These are phyloP conservation scores for Oenanthe javanica DNA, from an alignment of 140 eudicot genomes.

Conservation along the genomic window DNA sequence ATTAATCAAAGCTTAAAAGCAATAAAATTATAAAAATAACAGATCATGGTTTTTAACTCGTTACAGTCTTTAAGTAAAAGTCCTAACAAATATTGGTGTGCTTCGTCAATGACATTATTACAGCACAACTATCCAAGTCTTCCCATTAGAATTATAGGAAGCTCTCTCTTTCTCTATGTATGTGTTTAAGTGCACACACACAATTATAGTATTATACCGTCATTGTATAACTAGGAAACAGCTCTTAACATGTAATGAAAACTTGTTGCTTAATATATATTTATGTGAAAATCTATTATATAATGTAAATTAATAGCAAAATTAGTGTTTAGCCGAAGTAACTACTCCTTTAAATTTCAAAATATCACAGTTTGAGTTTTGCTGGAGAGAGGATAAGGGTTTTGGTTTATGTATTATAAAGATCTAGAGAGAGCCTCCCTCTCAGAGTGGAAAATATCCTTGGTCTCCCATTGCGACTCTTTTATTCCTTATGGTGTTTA, in stretches of 20 bases:
- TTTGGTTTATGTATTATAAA: background rate
- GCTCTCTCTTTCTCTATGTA: background rate
- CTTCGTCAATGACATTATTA: background rate
- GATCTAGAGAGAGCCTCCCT: background rate
- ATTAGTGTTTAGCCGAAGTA: background rate
- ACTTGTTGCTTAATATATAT: background rate
- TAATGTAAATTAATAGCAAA: background rate
- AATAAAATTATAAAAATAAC: background rate
- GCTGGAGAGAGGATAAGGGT: background rate
- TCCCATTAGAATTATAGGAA: background rate
- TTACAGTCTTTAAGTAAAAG: background rate
- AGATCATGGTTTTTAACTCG: background rate
- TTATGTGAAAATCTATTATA: background rate
- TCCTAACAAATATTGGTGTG: background rate
- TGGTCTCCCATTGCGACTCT: no score
- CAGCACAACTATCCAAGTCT: background rate
- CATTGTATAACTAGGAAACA: background rate
- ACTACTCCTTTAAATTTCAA: background rate
- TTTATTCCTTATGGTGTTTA: no score
- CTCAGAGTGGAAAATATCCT: no score
- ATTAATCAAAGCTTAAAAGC: background rate
- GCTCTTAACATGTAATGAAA: background rate
- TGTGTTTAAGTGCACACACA: background rate
- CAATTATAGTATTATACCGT: background rate
- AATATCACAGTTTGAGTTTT: background rate